Conservation (phyloP, 108 stramenopile genomes). For the Cylindrotheca closterium region DNA sequence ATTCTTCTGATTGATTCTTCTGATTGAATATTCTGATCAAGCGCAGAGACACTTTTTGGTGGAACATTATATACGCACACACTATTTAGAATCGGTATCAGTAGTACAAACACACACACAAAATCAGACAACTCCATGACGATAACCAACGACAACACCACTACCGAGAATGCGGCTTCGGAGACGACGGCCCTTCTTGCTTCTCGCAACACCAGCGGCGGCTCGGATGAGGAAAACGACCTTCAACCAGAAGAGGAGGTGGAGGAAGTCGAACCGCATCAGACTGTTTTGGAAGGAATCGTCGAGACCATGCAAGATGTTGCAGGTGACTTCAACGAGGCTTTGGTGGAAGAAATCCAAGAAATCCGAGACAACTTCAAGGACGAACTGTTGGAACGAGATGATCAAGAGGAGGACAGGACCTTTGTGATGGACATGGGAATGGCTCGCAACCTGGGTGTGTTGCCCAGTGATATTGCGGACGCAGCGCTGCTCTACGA, state of each 20-base stretch:
- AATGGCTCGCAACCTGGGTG: slow-evolving; percentile 27
- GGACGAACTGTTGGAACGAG: slow-evolving; percentile 9
- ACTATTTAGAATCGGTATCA: too few relatives aligned
- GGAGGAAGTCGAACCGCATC: too few relatives aligned
- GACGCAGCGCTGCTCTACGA: not conserved
- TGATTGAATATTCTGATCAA: too few relatives aligned
- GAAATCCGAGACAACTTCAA: slow-evolving; percentile 8
- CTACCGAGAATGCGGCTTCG: too few relatives aligned
- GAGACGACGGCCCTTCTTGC: not conserved
- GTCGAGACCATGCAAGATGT: slow-evolving; percentile 4
- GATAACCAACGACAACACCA: too few relatives aligned
- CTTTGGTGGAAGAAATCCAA: slow-evolving; percentile 22
- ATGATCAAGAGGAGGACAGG: slow-evolving; percentile 9
- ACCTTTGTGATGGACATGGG: slow-evolving; percentile 27
- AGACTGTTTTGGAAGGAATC: slow-evolving; percentile 12
- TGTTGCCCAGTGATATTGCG: slow-evolving; percentile 29
- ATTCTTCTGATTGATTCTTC: too few relatives aligned
- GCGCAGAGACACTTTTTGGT: too few relatives aligned
- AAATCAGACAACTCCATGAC: too few relatives aligned
- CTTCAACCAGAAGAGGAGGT: not conserved
- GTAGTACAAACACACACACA: too few relatives aligned
- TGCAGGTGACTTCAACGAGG: too few relatives aligned
- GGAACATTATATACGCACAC: too few relatives aligned
- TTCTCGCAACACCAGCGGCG: not conserved
- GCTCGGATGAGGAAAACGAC: not conserved